Base-by-base conservation (phyloP, 163 green algal species). In the Scenedesmus sp. region DNA sequence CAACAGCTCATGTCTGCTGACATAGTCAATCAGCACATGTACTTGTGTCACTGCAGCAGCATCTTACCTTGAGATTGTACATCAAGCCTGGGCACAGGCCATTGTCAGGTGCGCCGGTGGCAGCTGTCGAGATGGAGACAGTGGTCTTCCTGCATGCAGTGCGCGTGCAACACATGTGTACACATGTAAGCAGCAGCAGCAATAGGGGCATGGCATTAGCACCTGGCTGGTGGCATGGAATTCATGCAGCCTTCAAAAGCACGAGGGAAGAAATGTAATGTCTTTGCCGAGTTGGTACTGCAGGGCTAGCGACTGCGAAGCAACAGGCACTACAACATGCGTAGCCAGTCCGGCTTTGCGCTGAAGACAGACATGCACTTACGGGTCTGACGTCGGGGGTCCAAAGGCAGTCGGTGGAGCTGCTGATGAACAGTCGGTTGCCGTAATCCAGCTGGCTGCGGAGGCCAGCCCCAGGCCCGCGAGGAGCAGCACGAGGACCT, bases 81-180 rank as follows among this genome's bases (percentile, higher is more conserved):
- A 20, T 57, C 7, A 88, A 57, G 52, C 83, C 83, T 60, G 83
- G 83, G 59, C 83, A 88, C 20, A 88, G 23, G 83, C 66, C 83
- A 34, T 57, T 66, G 13, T 64, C 83, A 10, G 83, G 57, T 52
- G 70, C 70, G 5, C 12, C 18, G 3, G 67, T 9, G 59, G 46
- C 83, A 57, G 9, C 57, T 54, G 57, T 76, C 18, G 26, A 46
- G 0, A 88, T n/a, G n/a, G 20, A 60, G 4, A 88, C 57, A n/a
- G 83, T 76, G 9, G 83, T 88, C 16, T 34, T 88, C 57, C 83
- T 88, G 83, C 83, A 88, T 88, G 83, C 83, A 88, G 20, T 34
- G 57, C 82, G 70, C 82, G 82, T 15, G 12, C 9, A 55, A 20
- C 34, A 46, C 34, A 46, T 46, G 34, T 46, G 34, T 46, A 46